Conservation (phyloP, 2,329 filamentous ascomycete genomes). For the Trichoderma aggressivum region DNA sequence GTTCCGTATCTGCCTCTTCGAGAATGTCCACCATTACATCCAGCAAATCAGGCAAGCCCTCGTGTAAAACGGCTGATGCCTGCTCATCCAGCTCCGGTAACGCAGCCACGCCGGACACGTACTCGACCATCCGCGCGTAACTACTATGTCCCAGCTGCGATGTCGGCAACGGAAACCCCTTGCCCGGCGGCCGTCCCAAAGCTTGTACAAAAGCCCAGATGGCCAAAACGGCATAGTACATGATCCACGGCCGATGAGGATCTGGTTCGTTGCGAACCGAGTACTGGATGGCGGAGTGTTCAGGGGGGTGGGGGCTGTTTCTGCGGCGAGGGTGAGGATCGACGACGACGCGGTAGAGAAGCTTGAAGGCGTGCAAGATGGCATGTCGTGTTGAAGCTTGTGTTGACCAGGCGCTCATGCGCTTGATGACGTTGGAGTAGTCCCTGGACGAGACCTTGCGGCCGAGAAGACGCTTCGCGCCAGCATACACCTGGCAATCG, state of each 20-base stretch:
- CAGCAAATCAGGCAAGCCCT: constrained; percentile 45
- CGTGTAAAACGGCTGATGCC: constrained; percentile 63
- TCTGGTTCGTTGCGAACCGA: constrained; percentile 74
- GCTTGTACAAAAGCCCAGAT: constrained; percentile 88
- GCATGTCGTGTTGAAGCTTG: constrained; percentile 74
- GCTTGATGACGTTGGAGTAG: constrained; percentile 66
- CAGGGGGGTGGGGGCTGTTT: constrained; percentile 23
- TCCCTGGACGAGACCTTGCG: constrained; percentile 75
- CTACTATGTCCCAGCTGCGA: constrained; percentile 39
- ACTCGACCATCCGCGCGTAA: constrained; percentile 38
- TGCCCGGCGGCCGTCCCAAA: constrained; percentile 56
- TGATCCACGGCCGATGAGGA: constrained; percentile 83
- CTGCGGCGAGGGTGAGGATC: constrained; percentile 40
- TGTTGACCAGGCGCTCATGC: constrained; percentile 78
- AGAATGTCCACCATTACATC: constrained; percentile 43
- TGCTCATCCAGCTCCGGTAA: constrained; percentile 67
- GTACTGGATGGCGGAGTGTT: constrained; percentile 52
- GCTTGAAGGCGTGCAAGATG: constrained; percentile 78
- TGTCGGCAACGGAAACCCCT: constrained; percentile 44
- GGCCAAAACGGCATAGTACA: constrained; percentile 81
- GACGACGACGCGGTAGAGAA: constrained; percentile 73
- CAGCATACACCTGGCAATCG: constrained; percentile 85
- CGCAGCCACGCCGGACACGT: constrained; percentile 62
- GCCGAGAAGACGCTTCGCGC: constrained; percentile 72
- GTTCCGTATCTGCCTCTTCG: constrained; percentile 55